Evolutionary conservation across 345 rosid species (phyloP).

Genomic region (Eucalyptus coolabah): DNA sequence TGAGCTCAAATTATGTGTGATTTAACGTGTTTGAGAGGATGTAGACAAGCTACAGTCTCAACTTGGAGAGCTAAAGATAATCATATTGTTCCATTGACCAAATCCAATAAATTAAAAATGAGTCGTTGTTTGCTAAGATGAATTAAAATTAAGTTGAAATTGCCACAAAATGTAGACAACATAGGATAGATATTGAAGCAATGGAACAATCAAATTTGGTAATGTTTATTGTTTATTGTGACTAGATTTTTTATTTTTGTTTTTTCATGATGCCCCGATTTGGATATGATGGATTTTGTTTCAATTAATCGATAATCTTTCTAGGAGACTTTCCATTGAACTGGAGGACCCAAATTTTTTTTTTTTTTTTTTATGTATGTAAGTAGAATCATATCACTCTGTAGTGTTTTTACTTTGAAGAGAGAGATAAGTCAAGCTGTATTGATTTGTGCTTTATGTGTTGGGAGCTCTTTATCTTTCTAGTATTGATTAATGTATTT

Average conservation of each 20-base stretch:
- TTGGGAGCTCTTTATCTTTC: neutral
- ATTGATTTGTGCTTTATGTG: neutral
- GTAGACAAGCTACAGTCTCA: neutral
- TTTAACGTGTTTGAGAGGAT: neutral
- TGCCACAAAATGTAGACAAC: neutral
- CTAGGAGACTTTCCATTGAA: neutral
- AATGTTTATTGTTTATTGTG: neutral
- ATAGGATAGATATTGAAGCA: neutral
- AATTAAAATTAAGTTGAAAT: neutral
- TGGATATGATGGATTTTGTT: neutral
- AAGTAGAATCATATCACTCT: neutral
- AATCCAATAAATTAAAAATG: neutral
- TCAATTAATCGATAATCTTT: neutral
- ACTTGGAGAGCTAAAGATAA: neutral
- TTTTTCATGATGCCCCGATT: neutral
- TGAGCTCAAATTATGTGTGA: no score
- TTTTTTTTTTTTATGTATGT: rapidly evolving
- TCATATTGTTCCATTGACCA: neutral
- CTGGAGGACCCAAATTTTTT: neutral
- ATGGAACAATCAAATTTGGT: neutral
- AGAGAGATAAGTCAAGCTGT: neutral
- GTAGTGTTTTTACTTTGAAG: neutral
- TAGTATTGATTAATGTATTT: neutral
- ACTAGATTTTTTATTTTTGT: neutral
- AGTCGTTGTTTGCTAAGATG: neutral